Conservation (phyloP, 768 basidiomycete genomes). For the Kockovaella imperatae region DNA sequence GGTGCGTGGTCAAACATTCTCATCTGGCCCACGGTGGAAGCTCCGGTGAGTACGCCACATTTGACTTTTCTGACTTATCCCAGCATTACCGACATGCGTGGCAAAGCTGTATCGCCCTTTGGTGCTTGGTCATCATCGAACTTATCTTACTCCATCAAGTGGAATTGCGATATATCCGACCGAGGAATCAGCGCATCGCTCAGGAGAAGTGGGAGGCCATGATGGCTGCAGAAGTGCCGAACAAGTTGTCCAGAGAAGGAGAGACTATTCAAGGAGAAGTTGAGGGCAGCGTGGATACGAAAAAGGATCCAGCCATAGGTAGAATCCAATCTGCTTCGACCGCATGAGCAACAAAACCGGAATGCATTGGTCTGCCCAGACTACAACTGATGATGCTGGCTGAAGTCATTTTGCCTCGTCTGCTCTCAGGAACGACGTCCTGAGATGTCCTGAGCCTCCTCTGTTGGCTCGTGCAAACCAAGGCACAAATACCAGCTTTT, state of each 20-base stretch:
- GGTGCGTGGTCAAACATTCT: conserved; percentile 34
- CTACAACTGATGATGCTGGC: no score
- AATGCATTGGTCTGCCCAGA: no score
- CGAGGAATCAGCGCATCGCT: not conserved
- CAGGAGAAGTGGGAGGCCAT: not conserved
- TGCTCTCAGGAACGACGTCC: conserved; percentile 15
- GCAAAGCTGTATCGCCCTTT: conserved; percentile 33
- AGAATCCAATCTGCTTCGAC: no score
- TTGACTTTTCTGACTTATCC: not conserved
- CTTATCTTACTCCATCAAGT: conserved; percentile 19
- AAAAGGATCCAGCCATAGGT: no score
- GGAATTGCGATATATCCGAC: conserved; percentile 7
- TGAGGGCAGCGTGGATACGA: no score
- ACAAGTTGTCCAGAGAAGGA: no score
- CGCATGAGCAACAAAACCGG: no score
- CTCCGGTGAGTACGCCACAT: conserved; percentile 11
- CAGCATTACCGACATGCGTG: conserved; percentile 30
- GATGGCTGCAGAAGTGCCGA: no score
- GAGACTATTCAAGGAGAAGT: no score
- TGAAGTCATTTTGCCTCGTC: no score
- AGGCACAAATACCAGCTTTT: conserved; percentile 16
- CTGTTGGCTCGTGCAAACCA: conserved; percentile 29
- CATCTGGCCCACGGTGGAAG: conserved; percentile 34
- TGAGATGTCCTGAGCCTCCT: conserved; percentile 20
- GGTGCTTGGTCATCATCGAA: conserved; percentile 26